These are phyloP conservation scores for Saccharomycopsis olivae DNA, from an alignment of 805 yeast species.

Conservation along the genomic window DNA sequence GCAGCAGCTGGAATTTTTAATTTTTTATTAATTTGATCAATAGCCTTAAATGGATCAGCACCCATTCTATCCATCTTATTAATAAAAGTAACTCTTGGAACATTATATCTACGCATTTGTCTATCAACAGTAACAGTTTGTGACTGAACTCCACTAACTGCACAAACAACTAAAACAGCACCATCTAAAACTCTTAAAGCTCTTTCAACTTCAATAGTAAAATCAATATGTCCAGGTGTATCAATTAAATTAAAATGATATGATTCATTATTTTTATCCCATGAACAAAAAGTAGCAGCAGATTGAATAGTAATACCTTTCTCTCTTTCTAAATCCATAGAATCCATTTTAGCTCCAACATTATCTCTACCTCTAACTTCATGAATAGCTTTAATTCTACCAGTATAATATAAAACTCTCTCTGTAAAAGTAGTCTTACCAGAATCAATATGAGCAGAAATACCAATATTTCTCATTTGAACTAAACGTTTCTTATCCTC, in stretches of 20 bases:
- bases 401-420: conserved; percentile 91
- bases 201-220: conserved; percentile 97
- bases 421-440: conserved; percentile 98
- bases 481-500: conserved; percentile 43
- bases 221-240: conserved; percentile 98
- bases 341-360: conserved; percentile 99
- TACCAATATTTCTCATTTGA: conserved; percentile 86
- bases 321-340: conserved; percentile 97
- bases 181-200: conserved; percentile 98
- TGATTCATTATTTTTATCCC: conserved; percentile 63
- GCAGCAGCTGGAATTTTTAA: conserved; percentile 95
- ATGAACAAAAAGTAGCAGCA: conserved; percentile 96
- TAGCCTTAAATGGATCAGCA: conserved; percentile 91
- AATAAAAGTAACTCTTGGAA: conserved; percentile 91
- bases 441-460: conserved; percentile 95
- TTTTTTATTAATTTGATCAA: conserved; percentile 81
- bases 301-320: conserved; percentile 98
- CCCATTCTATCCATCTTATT: conserved; percentile 99
- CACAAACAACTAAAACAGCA: conserved; percentile 97
- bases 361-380: conserved; percentile 95
- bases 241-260: conserved; percentile 93
- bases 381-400: conserved; percentile 92
- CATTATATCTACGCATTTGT: conserved; percentile 97
- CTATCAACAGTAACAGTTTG: conserved; percentile 98
- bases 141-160: conserved; percentile 96